phyloP scores from a whole-genome alignment of 345 rosid species.

The Raphanus raphanistrum region DNA sequence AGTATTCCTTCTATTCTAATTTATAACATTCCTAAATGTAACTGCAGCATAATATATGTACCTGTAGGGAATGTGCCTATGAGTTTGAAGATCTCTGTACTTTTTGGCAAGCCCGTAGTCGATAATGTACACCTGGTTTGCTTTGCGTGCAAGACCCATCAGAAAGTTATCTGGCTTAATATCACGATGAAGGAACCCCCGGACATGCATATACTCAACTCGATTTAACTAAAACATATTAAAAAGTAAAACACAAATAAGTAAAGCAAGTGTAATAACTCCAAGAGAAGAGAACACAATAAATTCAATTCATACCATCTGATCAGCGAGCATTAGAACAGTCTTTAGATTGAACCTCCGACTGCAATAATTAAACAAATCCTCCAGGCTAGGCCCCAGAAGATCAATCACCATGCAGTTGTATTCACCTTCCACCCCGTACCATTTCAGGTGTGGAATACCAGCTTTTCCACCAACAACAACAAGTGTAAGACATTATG shows the following conservation, averaged over 20 bases:
- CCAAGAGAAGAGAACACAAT: neutral
- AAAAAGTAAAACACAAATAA: neutral
- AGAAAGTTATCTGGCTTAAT: slow-evolving; percentile 97
- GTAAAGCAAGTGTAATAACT: slow-evolving; percentile 10
- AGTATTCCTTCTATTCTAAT: neutral
- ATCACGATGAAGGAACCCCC: slow-evolving; percentile 96
- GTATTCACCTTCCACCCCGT: slow-evolving; percentile 81
- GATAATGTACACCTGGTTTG: slow-evolving; percentile 89
- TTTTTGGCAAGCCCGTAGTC: slow-evolving; percentile 73
- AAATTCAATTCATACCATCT: slow-evolving; percentile 46
- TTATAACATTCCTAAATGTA: neutral
- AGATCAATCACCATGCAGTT: slow-evolving; percentile 93
- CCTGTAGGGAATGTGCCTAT: slow-evolving; percentile 45
- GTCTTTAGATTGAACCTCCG: slow-evolving; percentile 81
- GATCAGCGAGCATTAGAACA: slow-evolving; percentile 94
- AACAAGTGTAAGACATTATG: neutral
- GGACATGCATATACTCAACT: slow-evolving; percentile 94
- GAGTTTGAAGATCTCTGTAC: slow-evolving; percentile 46
- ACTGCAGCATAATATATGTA: neutral
- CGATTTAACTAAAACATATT: slow-evolving; percentile 59
- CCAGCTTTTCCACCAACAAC: slow-evolving; percentile 53
- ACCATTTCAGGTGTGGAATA: slow-evolving; percentile 88
- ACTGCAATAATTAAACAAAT: slow-evolving; percentile 82
- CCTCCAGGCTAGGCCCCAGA: slow-evolving; percentile 91
- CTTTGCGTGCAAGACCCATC: slow-evolving; percentile 98